These are phyloP conservation scores for Nicotiana rustica DNA, from an alignment of 305 asterid species.

Conservation along the genomic window DNA sequence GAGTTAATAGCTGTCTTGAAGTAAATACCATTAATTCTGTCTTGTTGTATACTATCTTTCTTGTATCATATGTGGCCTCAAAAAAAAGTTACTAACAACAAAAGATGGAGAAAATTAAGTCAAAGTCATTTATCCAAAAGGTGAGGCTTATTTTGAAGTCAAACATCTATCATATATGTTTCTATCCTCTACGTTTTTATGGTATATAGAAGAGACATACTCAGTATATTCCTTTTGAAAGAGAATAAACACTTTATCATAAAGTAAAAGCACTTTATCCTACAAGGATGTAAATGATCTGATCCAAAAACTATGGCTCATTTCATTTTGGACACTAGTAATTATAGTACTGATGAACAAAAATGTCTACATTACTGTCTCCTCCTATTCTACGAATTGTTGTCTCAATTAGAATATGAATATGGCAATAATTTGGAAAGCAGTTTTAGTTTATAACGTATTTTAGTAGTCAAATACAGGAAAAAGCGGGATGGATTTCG, in stretches of 20 bases:
- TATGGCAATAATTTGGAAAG: not conserved
- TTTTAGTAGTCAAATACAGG: not conserved
- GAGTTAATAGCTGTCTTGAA: not conserved
- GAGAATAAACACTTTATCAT: not conserved
- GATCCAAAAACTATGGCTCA: not conserved
- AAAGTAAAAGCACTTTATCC: not conserved
- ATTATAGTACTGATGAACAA: not conserved
- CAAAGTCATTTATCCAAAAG: not conserved
- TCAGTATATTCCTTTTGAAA: not conserved
- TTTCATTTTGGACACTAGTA: constrained; percentile 9
- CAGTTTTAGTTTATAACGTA: not conserved
- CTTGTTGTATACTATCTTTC: not conserved
- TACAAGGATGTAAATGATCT: not conserved
- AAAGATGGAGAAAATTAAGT: not conserved
- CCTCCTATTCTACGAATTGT: not conserved
- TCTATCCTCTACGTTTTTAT: not conserved
- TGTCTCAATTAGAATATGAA: not conserved
- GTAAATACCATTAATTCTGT: not conserved
- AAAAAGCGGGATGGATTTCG: not conserved
- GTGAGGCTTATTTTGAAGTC: not conserved
- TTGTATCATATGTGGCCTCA: not conserved
- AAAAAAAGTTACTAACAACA: not conserved
- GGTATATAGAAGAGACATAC: not conserved
- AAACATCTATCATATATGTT: not conserved
- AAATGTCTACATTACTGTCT: constrained; percentile 16